These are phyloP conservation scores for Boletus reticulatus DNA, from an alignment of 768 basidiomycete species.

Conservation along the genomic window DNA sequence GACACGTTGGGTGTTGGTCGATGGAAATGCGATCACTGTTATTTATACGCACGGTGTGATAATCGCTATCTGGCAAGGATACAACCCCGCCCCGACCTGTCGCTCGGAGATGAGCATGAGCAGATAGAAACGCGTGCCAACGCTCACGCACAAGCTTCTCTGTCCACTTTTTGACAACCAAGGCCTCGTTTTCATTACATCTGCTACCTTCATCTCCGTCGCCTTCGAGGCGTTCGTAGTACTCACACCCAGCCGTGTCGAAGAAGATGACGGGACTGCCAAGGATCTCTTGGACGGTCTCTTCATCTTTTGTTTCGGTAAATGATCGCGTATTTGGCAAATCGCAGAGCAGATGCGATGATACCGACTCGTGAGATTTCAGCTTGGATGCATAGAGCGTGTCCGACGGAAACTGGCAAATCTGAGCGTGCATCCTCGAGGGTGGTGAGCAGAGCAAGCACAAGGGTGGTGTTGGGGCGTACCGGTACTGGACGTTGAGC, in stretches of 20 bases:
- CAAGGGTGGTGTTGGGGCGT: constrained; percentile 13
- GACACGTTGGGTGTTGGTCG: not conserved
- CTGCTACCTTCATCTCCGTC: constrained; percentile 87
- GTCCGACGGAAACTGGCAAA: constrained; percentile 82
- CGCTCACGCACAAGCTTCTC: constrained; percentile 60
- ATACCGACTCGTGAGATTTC: constrained; percentile 68
- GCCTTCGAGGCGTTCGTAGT: constrained; percentile 78
- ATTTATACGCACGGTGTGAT: constrained; percentile 73
- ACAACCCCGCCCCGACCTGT: constrained; percentile 60
- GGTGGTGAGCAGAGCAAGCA: not conserved
- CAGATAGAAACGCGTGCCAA: no score
- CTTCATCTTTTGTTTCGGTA: constrained; percentile 44
- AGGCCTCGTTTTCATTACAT: constrained; percentile 94
- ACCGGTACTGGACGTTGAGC: constrained; percentile 90
- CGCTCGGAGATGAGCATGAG: not conserved
- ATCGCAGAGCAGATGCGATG: constrained; percentile 68
- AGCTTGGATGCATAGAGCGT: constrained; percentile 76
- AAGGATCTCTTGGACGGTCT: constrained; percentile 69
- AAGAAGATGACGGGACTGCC: constrained; percentile 85
- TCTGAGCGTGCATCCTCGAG: constrained; percentile 80
- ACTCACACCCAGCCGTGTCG: constrained; percentile 93
- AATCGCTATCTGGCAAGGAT: constrained; percentile 74
- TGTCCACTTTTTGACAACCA: constrained; percentile 80
- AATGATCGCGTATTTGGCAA: constrained; percentile 51
- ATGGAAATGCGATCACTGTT: not conserved